phyloP scores from a whole-genome alignment of 2,329 filamentous ascomycete species.

The Penicillium crustosum region DNA sequence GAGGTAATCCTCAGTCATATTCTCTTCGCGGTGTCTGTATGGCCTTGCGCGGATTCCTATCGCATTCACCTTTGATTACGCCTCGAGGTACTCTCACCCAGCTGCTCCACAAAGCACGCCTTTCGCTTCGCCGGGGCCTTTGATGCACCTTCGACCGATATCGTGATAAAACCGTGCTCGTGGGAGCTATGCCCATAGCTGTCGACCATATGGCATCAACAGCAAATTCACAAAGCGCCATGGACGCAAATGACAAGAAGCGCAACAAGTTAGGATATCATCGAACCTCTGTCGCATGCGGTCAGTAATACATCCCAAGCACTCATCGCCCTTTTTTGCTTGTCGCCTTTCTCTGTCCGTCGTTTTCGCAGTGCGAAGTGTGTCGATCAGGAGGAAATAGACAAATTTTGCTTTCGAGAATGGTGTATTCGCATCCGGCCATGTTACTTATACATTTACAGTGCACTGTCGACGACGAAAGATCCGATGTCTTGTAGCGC shows the following conservation, averaged over 20 bases:
- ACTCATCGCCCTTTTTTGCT: neutral
- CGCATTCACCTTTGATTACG: constrained; percentile 9
- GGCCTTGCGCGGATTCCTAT: constrained; percentile 11
- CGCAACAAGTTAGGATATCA: constrained; percentile 96
- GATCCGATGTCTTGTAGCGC: constrained; percentile 81
- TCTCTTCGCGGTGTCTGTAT: constrained; percentile 20
- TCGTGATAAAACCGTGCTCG: constrained; percentile 21
- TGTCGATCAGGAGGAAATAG: neutral
- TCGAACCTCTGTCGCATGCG: constrained; percentile 89
- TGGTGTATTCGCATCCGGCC: constrained; percentile 4
- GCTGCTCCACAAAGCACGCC: neutral
- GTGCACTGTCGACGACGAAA: constrained; percentile 91
- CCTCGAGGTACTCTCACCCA: constrained; percentile 2
- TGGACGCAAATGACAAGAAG: constrained; percentile 58
- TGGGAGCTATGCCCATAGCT: constrained; percentile 42
- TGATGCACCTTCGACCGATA: constrained; percentile 28
- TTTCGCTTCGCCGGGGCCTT: constrained; percentile 15
- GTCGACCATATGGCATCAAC: constrained; percentile 36
- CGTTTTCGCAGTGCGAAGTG: neutral
- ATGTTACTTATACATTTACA: constrained; percentile 44
- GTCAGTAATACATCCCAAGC: constrained; percentile 59
- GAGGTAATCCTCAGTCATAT: constrained; percentile 6
- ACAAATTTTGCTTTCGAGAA: neutral
- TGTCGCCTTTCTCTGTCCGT: constrained; percentile 1
- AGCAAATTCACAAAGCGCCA: constrained; percentile 35